These are phyloP conservation scores for Ophiocordyceps camponoti-saundersi DNA, from an alignment of 2,329 filamentous ascomycete species.

Conservation along the genomic window DNA sequence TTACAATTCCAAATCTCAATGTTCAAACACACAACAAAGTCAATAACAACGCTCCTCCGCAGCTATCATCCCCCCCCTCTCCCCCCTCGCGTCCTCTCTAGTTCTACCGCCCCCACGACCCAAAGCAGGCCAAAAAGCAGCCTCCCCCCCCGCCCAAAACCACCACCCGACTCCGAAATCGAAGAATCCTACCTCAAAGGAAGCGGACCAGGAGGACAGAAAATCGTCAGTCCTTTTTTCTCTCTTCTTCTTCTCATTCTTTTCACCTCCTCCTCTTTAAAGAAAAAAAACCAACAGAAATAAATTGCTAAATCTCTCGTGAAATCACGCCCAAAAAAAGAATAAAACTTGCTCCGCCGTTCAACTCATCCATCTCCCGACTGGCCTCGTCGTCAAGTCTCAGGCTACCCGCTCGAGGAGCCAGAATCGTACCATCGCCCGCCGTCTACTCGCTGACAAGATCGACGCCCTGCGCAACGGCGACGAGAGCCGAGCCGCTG, in stretches of 20 bases:
- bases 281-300: not conserved
- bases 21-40: too few species aligned
- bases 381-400: constrained; percentile 83
- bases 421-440: constrained; percentile 77
- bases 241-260: not conserved
- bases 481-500: constrained; percentile 43
- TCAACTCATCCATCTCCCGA: constrained; percentile 78
- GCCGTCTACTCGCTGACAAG: constrained; percentile 57
- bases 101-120: too few species aligned
- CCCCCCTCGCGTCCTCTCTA: not conserved
- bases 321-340: constrained; percentile 16
- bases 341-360: constrained; percentile 97
- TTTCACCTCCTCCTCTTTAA: not conserved
- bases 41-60: too few species aligned
- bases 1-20: too few species aligned
- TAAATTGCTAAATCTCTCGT: not conserved
- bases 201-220: constrained; percentile 83
- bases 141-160: constrained; percentile 34
- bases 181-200: constrained; percentile 80
- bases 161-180: constrained; percentile 62
- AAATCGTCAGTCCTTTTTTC: constrained; percentile 47
- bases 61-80: not conserved
- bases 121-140: too few species aligned
- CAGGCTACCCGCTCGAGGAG: constrained; percentile 77
- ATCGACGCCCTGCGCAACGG: constrained; percentile 61